These are phyloP conservation scores for Amoeboaphelidium protococcarum DNA, from an alignment of 371 early-diverging fungal genomes.

Conservation along the genomic window DNA sequence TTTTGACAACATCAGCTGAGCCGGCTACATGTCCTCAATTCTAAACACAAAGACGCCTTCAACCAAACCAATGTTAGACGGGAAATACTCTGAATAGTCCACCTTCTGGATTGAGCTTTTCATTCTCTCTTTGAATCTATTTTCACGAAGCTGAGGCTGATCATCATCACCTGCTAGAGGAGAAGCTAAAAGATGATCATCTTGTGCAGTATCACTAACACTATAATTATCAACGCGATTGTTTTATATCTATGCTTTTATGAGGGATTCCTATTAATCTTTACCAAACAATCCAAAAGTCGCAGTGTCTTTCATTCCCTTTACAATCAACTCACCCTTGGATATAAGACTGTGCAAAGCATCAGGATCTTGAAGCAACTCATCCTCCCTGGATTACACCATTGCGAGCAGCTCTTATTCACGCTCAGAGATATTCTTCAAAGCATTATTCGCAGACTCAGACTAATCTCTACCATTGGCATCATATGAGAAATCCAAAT, in stretches of 20 bases:
- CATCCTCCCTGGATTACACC: background rate
- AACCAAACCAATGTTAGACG: background rate
- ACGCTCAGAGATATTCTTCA: background rate
- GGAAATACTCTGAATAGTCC: background rate
- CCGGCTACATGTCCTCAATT: background rate
- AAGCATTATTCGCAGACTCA: background rate
- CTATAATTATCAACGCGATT: too few relatives aligned
- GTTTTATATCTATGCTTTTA: too few relatives aligned
- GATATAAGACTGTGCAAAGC: background rate
- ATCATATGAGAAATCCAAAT: background rate
- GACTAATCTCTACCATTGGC: too few relatives aligned
- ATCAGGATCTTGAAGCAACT: background rate
- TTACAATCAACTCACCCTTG: background rate
- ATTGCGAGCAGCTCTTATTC: background rate
- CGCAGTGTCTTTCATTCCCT: background rate
- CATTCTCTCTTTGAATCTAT: background rate
- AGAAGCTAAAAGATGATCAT: too few relatives aligned
- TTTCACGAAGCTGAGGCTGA: too few relatives aligned
- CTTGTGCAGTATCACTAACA: too few relatives aligned
- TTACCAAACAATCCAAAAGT: too few relatives aligned
- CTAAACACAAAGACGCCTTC: background rate
- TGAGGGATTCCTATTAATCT: too few relatives aligned
- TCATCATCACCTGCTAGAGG: too few relatives aligned
- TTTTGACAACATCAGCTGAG: background rate
- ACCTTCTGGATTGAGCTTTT: background rate